Evolutionary conservation across 345 rosid genomes (phyloP), one percentile per base, ranked within the genome.

Genomic region (Eucalyptus cloeziana): DNA sequence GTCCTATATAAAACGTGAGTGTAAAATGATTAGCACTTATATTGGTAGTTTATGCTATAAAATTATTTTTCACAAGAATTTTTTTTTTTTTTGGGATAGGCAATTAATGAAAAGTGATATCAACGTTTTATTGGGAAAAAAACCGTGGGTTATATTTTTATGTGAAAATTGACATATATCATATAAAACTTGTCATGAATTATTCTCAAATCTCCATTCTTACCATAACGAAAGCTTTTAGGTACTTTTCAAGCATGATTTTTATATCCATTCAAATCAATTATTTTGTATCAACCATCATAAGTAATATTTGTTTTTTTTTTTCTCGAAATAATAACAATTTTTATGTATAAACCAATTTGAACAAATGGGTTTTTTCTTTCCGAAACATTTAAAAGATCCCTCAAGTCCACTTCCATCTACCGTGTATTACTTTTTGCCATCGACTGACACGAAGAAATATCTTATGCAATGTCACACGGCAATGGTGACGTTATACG

Each of bases 371-470:
- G 5, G 1, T 3, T 44, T 40, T 6, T 76, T 21, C 83, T 12
- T 21, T 40, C 2, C 7, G 1, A 4, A 30, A 76, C 4, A 71
- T 71, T 22, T 11, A 0, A 10, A 71, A 71, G 27, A 10, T 19
- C 83, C 1, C 25, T 37, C 25, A 2, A 69, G 43, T 19, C 7
- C 5, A 17, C 7, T 33, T 5, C 0, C 12, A 62, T 62, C 4
- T 30, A 62, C 4, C 1, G 0, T 2, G 7, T 1, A 60, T 6
- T 30, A 30, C 15, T 62, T 62, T 27, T 62, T 1, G 0, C 21
- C 8, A 0, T 1, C 1, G 15, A 6, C 2, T 1, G 4, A 13
- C 4, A 6, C 0, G 1, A 30, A 24, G 4, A 27, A 27, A 13
- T 62, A 30, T 62, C 1, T 62, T 30, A 30, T 30, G 19, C 3